A percentile compares a stretch with the other conserved stretches of the same genome.
These are phyloP conservation scores for Clarkia xantiana DNA, from an alignment of 345 rosid species.

Conservation along the genomic window DNA sequence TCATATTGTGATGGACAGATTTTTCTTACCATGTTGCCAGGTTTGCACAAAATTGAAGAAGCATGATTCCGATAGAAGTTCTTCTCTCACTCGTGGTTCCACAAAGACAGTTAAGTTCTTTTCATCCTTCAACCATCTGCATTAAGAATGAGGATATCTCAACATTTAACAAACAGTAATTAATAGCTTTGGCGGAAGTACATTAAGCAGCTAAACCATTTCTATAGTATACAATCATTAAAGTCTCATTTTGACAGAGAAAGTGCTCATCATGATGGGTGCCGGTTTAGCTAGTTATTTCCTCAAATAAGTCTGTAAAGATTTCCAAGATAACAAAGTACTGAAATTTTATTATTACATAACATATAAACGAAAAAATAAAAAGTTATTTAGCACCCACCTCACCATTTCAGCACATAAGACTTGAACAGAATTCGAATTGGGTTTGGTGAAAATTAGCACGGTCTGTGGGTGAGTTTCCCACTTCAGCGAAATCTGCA, in stretches of 20 bases:
- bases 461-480: slow-evolving; percentile 82
- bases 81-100: slow-evolving; percentile 71
- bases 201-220: too few relatives aligned
- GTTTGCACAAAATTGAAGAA: slow-evolving; percentile 64
- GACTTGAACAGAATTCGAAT: slow-evolving; percentile 60
- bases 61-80: slow-evolving; percentile 73
- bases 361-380: slow-evolving; percentile 1
- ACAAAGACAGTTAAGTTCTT: slow-evolving; percentile 60
- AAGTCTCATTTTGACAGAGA: too few relatives aligned
- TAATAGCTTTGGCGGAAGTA: too few relatives aligned
- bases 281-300: too few relatives aligned
- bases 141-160: slow-evolving; percentile 6
- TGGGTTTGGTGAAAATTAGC: slow-evolving; percentile 83
- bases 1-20: neutral
- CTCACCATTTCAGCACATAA: slow-evolving; percentile 82
- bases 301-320: too few relatives aligned
- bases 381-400: slow-evolving; percentile 21
- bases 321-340: neutral
- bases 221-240: too few relatives aligned
- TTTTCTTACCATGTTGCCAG: slow-evolving; percentile 77
- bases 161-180: neutral
- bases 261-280: too few relatives aligned
- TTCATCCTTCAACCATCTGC: slow-evolving; percentile 78
- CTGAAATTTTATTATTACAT: neutral
- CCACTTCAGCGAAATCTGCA: slow-evolving; percentile 93